Evolutionary conservation across 306 rosid genomes (phyloP).

Genomic region (Prunus persica): Prunus_persica_NCBIv2 NC_034013.1:16973001-16973500

Average conservation of each 20-base stretch:
- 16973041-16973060: conserved; percentile 73
- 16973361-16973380: conserved; percentile 74
- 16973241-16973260: conserved; percentile 88
- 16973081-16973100: conserved; percentile 85
- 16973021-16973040: conserved; percentile 61
- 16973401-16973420: conserved; percentile 69
- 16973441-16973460: conserved; percentile 86
- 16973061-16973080: conserved; percentile 73
- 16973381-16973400: conserved; percentile 73
- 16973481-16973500: conserved; percentile 50
- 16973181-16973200: neutral
- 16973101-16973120: conserved; percentile 74
- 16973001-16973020: conserved; percentile 71
- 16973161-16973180: neutral
- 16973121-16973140: conserved; percentile 67
- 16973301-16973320: conserved; percentile 68
- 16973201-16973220: neutral
- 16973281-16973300: conserved; percentile 66
- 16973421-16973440: conserved; percentile 78
- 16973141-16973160: conserved; percentile 57
- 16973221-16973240: conserved; percentile 10
- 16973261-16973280: conserved; percentile 71
- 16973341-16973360: conserved; percentile 78
- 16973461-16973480: conserved; percentile 55
- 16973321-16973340: conserved; percentile 88